These are phyloP conservation scores for Neoboletus subvelutipes DNA, from an alignment of 768 basidiomycete genomes.

Conservation along the genomic window DNA sequence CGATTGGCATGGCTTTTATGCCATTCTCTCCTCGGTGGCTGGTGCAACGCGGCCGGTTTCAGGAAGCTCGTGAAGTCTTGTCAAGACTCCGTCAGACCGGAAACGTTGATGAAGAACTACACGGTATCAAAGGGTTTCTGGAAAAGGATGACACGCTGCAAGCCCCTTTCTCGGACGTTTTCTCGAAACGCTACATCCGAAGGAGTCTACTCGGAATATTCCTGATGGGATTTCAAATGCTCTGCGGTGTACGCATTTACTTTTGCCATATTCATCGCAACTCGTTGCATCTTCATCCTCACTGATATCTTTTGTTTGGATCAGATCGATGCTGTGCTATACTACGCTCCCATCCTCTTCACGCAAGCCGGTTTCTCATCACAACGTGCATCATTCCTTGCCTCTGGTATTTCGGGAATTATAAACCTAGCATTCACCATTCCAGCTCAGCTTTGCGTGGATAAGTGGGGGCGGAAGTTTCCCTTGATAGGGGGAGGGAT, in stretches of 20 bases:
- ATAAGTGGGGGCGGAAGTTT: constrained; percentile 37
- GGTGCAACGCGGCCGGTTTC: constrained; percentile 31
- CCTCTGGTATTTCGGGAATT: constrained; percentile 50
- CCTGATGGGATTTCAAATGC: constrained; percentile 45
- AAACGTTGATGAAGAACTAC: constrained; percentile 23
- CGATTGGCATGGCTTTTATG: constrained; percentile 25
- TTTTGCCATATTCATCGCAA: neutral
- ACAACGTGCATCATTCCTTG: constrained; percentile 48
- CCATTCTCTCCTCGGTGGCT: constrained; percentile 28
- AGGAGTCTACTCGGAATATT: constrained; percentile 43
- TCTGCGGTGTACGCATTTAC: constrained; percentile 25
- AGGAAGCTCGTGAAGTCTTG: constrained; percentile 35
- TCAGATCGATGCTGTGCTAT: constrained; percentile 29
- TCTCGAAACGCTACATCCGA: constrained; percentile 29
- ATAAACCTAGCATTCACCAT: constrained; percentile 42
- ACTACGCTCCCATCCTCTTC: constrained; percentile 50
- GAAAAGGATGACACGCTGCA: constrained; percentile 22
- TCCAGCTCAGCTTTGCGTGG: constrained; percentile 38
- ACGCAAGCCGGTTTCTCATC: constrained; percentile 50
- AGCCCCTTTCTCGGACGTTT: constrained; percentile 28
- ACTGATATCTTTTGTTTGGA: neutral
- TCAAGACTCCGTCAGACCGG: constrained; percentile 13
- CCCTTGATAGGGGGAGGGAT: constrained; percentile 45
- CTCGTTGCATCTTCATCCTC: neutral
- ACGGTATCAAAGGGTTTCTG: constrained; percentile 18